Conservation (phyloP, 2,329 filamentous ascomycete genomes). For the Penicillium brasilianum region DNA sequence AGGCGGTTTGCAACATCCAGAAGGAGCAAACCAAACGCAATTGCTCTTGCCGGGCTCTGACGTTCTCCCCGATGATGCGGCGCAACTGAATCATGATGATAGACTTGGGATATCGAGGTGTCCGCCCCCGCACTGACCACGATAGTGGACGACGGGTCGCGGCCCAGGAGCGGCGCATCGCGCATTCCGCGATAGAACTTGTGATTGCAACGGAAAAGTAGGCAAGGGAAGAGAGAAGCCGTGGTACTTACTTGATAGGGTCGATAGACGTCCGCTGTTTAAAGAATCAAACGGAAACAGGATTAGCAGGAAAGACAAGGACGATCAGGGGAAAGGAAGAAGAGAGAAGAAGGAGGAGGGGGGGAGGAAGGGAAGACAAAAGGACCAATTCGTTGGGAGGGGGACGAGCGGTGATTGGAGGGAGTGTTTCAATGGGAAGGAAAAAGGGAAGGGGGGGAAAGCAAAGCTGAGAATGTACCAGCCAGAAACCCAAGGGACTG, state of each 20-base stretch:
- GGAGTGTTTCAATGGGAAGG: background rate
- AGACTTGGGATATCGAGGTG: conserved; percentile 12
- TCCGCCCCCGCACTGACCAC: conserved; percentile 33
- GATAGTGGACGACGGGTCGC: conserved; percentile 18
- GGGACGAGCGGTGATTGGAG: conserved; percentile 15
- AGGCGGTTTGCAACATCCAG: background rate
- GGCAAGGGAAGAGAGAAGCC: background rate
- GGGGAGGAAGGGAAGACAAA: conserved; percentile 14
- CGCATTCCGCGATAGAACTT: conserved; percentile 1
- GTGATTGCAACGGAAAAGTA: background rate
- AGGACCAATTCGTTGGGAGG: conserved; percentile 12
- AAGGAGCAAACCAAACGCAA: background rate
- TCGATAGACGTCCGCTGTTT: conserved; percentile 53
- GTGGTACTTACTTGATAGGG: conserved; percentile 51
- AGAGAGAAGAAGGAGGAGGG: conserved; percentile 9
- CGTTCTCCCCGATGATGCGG: background rate
- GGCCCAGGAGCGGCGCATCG: conserved; percentile 2
- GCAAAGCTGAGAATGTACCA: background rate
- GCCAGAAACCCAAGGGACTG: no score
- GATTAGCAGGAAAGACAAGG: conserved; percentile 4
- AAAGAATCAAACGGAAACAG: conserved; percentile 22
- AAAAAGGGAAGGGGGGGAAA: conserved; percentile 18
- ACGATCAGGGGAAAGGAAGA: conserved; percentile 8
- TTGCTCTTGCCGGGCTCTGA: background rate
- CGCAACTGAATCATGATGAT: background rate